Conservation (phyloP, 495 filamentous ascomycete species). For the Evernia prunastri region DNA sequence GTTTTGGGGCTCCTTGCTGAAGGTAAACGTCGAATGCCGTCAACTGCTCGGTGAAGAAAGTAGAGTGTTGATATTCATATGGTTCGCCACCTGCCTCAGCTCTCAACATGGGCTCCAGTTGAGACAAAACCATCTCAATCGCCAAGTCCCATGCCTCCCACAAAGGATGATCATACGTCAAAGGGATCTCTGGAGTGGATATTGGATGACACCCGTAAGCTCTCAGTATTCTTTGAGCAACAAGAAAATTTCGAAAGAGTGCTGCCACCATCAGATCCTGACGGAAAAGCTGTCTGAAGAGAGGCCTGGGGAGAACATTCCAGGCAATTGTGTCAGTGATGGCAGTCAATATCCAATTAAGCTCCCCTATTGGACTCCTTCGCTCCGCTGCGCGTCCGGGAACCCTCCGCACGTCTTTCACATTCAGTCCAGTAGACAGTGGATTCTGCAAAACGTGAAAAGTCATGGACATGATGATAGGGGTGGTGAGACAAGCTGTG, state of each 20-base stretch:
- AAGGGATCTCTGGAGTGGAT: conserved; percentile 79
- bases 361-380: conserved; percentile 88
- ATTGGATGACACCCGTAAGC: conserved; percentile 91
- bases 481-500: conserved; percentile 90
- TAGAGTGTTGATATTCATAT: conserved; percentile 90
- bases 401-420: conserved; percentile 70
- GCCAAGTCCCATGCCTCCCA: conserved; percentile 98
- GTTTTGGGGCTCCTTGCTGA: conserved; percentile 73
- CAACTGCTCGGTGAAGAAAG: conserved; percentile 94
- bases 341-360: conserved; percentile 99
- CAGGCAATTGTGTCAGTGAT: conserved; percentile 99
- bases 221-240: conserved; percentile 91
- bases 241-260: conserved; percentile 89
- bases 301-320: conserved; percentile 79
- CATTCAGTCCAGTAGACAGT: conserved; percentile 62
- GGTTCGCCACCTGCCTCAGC: conserved; percentile 63
- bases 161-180: conserved; percentile 85
- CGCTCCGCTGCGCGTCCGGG: conserved; percentile 85
- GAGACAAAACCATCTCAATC: conserved; percentile 89
- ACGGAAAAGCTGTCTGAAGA: conserved; percentile 94
- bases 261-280: conserved; percentile 99
- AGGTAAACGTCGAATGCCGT: conserved; percentile 97
- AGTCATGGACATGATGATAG: conserved; percentile 91
- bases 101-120: conserved; percentile 75
- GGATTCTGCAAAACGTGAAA: conserved; percentile 94